phyloP scores from a whole-genome alignment of 257 asterid species.

The Gynochthodes officinalis region DNA sequence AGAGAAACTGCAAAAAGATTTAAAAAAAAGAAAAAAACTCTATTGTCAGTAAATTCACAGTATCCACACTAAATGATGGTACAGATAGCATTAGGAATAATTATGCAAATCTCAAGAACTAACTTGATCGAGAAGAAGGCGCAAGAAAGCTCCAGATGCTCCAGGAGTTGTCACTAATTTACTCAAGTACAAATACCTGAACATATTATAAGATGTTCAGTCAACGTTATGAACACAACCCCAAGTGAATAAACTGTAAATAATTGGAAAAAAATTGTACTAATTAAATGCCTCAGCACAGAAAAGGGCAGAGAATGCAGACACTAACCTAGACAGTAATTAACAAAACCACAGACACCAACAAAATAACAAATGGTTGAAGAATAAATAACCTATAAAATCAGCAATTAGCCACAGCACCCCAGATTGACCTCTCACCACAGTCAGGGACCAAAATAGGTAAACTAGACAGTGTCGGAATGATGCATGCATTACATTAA shows the following conservation, averaged over 20 bases:
- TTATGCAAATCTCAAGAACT: constrained; percentile 14
- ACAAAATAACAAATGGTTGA: neutral
- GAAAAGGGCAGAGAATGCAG: neutral
- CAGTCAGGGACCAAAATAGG: neutral
- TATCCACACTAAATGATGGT: neutral
- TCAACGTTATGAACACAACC: neutral
- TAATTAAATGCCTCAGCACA: neutral
- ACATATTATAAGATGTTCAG: constrained; percentile 1
- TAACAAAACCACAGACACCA: neutral
- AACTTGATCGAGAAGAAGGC: constrained; percentile 90
- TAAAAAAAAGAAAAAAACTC: constrained; percentile 3
- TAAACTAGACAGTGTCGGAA: neutral
- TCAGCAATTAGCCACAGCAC: neutral
- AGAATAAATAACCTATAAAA: neutral
- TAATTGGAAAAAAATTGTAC: neutral
- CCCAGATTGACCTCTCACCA: neutral
- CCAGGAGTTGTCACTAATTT: constrained; percentile 61
- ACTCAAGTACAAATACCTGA: constrained; percentile 78
- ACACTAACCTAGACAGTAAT: neutral
- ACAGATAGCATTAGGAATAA: neutral
- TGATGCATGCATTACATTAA: neutral
- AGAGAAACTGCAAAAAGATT: constrained; percentile 68
- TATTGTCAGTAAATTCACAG: constrained; percentile 9
- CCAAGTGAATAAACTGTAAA: neutral
- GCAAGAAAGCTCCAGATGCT: constrained; percentile 58